phyloP scores from a whole-genome alignment of 495 filamentous ascomycete genomes.

The Penicillium malachiteum region DNA sequence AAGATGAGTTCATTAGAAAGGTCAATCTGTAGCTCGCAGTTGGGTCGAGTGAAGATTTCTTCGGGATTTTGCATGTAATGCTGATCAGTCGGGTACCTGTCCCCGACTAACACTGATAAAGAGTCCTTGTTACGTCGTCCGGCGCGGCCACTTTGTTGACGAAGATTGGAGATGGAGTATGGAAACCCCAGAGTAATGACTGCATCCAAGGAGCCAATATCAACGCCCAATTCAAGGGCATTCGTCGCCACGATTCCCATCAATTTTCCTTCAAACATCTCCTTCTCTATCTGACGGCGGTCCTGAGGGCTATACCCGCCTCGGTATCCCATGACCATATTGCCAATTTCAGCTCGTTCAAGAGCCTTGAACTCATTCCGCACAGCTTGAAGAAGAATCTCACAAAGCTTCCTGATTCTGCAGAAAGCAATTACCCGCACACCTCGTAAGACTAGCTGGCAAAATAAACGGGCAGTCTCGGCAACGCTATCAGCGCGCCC shows the following conservation, averaged over 20 bases:
- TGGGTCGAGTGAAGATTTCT: slow-evolving; percentile 93
- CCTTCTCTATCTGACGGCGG: slow-evolving; percentile 81
- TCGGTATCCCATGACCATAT: slow-evolving; percentile 89
- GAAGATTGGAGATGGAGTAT: slow-evolving; percentile 88
- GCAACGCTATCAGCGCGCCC: slow-evolving; percentile 78
- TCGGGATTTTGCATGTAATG: slow-evolving; percentile 96
- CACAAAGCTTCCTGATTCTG: slow-evolving; percentile 81
- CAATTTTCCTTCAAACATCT: slow-evolving; percentile 96
- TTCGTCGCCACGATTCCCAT: slow-evolving; percentile 93
- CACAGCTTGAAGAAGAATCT: slow-evolving; percentile 77
- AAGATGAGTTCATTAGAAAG: slow-evolving; percentile 86
- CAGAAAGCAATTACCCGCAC: slow-evolving; percentile 95
- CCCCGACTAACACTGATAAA: slow-evolving; percentile 86
- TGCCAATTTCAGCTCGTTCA: slow-evolving; percentile 69
- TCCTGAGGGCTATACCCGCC: slow-evolving; percentile 97
- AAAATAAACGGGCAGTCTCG: slow-evolving; percentile 87
- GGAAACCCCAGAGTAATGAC: slow-evolving; percentile 94
- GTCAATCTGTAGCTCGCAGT: slow-evolving; percentile 85
- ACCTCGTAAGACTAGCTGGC: slow-evolving; percentile 82
- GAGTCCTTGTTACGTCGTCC: slow-evolving; percentile 94
- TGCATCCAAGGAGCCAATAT: slow-evolving; percentile 93
- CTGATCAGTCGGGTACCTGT: slow-evolving; percentile 88
- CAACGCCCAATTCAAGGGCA: slow-evolving; percentile 89
- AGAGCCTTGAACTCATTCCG: slow-evolving; percentile 71
- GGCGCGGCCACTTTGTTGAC: slow-evolving; percentile 93